Evolutionary conservation across 768 basidiomycete species (phyloP).

Genomic region (Sarcomyxa edulis): DNA sequence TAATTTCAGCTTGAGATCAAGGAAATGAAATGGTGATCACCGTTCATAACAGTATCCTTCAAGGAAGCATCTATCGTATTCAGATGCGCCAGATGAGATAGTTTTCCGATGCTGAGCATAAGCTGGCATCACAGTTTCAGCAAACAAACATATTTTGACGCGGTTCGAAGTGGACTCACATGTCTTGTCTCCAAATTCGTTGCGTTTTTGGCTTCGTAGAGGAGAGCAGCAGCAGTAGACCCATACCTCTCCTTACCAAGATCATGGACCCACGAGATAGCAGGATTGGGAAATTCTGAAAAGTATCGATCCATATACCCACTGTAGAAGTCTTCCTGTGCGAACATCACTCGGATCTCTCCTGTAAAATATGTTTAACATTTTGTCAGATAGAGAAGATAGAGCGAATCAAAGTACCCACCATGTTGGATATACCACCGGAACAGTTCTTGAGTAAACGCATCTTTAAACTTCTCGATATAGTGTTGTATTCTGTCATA

Average conservation of each 20-base stretch:
- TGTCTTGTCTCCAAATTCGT: slow-evolving; percentile 67
- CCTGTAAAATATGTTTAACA: slow-evolving; percentile 36
- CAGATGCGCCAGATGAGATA: slow-evolving; percentile 74
- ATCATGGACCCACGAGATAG: slow-evolving; percentile 86
- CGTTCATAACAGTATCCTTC: slow-evolving; percentile 52
- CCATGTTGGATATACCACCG: slow-evolving; percentile 92
- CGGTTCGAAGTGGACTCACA: slow-evolving; percentile 35
- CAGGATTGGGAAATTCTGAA: slow-evolving; percentile 45
- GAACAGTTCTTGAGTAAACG: slow-evolving; percentile 87
- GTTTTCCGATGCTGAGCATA: slow-evolving; percentile 87
- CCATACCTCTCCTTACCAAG: slow-evolving; percentile 64
- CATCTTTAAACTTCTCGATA: slow-evolving; percentile 72
- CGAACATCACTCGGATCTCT: slow-evolving; percentile 77
- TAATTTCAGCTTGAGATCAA: background rate
- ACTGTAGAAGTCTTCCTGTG: slow-evolving; percentile 60
- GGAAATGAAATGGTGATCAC: slow-evolving; percentile 24
- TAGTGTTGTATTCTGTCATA: slow-evolving; percentile 60
- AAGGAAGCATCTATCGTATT: slow-evolving; percentile 45
- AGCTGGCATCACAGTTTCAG: slow-evolving; percentile 43
- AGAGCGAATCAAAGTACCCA: slow-evolving; percentile 21
- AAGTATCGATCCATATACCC: slow-evolving; percentile 74
- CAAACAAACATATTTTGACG: background rate
- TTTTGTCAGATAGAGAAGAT: slow-evolving; percentile 2
- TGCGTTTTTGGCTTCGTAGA: slow-evolving; percentile 54
- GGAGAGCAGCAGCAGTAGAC: slow-evolving; percentile 57